Conservation (phyloP, 2,329 filamentous ascomycete genomes). For the Chaetomium sp. region DNA sequence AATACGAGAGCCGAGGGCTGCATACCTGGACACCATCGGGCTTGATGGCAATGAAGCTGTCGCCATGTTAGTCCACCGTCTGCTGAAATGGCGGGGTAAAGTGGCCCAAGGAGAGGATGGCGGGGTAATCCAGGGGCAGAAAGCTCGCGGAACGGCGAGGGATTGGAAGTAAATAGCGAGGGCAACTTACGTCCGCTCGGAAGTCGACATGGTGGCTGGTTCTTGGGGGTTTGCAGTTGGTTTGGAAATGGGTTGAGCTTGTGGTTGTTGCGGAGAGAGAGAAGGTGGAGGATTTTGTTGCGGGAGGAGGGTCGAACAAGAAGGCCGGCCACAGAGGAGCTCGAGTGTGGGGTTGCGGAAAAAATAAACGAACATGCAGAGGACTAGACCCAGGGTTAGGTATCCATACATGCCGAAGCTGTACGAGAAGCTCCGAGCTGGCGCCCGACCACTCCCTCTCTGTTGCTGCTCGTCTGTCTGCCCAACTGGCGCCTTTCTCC, state of each 20-base stretch:
- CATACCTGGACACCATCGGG: conserved; percentile 97
- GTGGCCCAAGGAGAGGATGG: conserved; percentile 15
- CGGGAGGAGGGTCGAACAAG: conserved; percentile 16
- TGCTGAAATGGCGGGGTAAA: conserved; percentile 29
- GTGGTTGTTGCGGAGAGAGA: conserved; percentile 33
- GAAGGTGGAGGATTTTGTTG: conserved; percentile 19
- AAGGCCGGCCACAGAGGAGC: conserved; percentile 13
- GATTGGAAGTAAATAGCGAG: neutral
- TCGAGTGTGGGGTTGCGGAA: conserved; percentile 25
- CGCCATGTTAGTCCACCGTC: conserved; percentile 27
- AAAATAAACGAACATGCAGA: conserved; percentile 29
- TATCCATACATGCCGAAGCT: conserved; percentile 21
- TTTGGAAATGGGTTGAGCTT: conserved; percentile 50
- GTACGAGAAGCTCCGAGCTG: neutral
- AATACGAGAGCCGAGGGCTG: neutral
- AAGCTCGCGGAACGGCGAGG: conserved; percentile 21
- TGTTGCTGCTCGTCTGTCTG: conserved; percentile 1
- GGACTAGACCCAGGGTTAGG: conserved; percentile 23
- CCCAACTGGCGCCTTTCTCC: neutral
- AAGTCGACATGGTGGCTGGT: conserved; percentile 64
- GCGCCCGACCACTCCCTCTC: conserved; percentile 5
- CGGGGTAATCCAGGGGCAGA: conserved; percentile 35
- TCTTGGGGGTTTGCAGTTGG: conserved; percentile 44
- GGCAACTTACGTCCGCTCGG: conserved; percentile 80
- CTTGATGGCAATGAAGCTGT: conserved; percentile 99